These are phyloP conservation scores for Alternaria brassicicola DNA, from an alignment of 2,329 filamentous ascomycete genomes.

Conservation along the genomic window DNA sequence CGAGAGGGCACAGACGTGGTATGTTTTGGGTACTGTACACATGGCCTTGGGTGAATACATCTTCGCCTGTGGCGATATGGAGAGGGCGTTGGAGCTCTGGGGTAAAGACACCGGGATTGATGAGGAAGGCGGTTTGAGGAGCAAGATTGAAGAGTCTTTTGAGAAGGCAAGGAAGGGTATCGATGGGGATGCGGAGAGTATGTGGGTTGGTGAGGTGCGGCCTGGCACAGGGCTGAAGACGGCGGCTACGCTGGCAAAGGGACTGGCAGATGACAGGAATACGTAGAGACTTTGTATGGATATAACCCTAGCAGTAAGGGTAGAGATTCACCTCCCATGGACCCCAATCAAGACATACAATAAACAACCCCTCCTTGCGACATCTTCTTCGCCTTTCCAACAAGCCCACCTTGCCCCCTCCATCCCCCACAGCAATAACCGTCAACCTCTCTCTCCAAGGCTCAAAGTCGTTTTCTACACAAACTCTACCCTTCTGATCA, in stretches of 20 bases:
- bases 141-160: constrained; percentile 33
- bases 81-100: constrained; percentile 34
- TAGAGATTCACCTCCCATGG: neutral
- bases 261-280: neutral
- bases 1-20: constrained; percentile 41
- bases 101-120: constrained; percentile 5
- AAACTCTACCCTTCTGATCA: too few relatives aligned
- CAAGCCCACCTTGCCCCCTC: too few relatives aligned
- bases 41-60: constrained; percentile 36
- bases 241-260: constrained; percentile 27
- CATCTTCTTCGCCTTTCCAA: too few relatives aligned
- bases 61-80: constrained; percentile 44
- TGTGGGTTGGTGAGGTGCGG: constrained; percentile 32
- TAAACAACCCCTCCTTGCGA: neutral
- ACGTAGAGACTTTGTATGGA: neutral
- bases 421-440: too few relatives aligned
- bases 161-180: constrained; percentile 36
- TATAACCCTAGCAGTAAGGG: neutral
- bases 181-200: constrained; percentile 32
- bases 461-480: too few relatives aligned
- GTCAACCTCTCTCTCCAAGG: too few relatives aligned
- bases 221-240: constrained; percentile 34
- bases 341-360: neutral
- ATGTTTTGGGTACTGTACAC: constrained; percentile 36
- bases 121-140: constrained; percentile 10